A percentile compares a stretch with the other conserved stretches of the same genome.
These are phyloP conservation scores for Penicillium mononematosum DNA, from an alignment of 495 filamentous ascomycete species.

Conservation along the genomic window DNA sequence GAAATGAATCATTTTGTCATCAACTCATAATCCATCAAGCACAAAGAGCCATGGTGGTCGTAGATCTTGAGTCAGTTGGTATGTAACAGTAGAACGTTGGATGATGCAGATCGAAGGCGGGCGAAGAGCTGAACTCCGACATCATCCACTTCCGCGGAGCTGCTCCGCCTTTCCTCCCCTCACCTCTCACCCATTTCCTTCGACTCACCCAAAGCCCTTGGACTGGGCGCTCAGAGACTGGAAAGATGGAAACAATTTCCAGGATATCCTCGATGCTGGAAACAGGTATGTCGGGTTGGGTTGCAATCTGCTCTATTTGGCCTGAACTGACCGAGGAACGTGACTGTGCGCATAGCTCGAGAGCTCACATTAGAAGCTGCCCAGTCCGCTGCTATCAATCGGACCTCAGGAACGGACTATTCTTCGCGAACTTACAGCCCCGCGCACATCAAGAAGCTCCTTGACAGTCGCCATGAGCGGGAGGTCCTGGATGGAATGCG, in stretches of 20 bases:
- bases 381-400: slow-evolving; percentile 62
- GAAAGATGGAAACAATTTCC: slow-evolving; percentile 90
- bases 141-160: slow-evolving; percentile 26
- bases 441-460: slow-evolving; percentile 82
- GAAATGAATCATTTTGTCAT: not conserved
- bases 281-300: slow-evolving; percentile 59
- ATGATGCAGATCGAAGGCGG: slow-evolving; percentile 13
- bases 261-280: slow-evolving; percentile 90
- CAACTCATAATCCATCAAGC: not conserved
- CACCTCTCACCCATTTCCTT: slow-evolving; percentile 21
- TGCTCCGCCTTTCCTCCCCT: slow-evolving; percentile 26
- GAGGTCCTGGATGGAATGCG: slow-evolving; percentile 91
- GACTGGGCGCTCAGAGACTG: slow-evolving; percentile 25
- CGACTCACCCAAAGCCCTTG: slow-evolving; percentile 16
- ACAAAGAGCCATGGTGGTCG: slow-evolving; percentile 1
- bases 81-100: not conserved
- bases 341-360: slow-evolving; percentile 60
- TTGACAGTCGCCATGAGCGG: slow-evolving; percentile 90
- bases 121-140: not conserved
- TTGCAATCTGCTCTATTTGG: slow-evolving; percentile 3
- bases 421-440: slow-evolving; percentile 48
- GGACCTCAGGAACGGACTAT: slow-evolving; percentile 41
- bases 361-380: slow-evolving; percentile 97
- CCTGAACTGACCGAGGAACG: slow-evolving; percentile 24
- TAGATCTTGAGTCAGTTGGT: not conserved